Base-by-base conservation (phyloP, 2,329 filamentous ascomycete species). In the Nothopassalora personata region DNA sequence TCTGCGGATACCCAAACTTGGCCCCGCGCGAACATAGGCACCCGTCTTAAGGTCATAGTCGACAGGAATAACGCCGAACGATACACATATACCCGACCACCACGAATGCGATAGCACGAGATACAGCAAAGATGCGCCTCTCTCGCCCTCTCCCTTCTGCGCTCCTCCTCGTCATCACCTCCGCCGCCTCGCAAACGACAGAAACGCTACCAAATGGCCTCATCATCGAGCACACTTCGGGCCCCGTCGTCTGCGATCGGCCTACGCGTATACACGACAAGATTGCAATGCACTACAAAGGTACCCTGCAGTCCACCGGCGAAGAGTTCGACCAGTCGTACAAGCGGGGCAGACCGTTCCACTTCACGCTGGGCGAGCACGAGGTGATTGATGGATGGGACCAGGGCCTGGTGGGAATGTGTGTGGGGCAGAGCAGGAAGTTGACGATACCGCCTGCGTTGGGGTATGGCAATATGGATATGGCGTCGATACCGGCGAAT, bases 321-420 rank as follows among this genome's bases (percentile, higher is more conserved):
- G 80, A 83, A 61, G 80, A 94, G 73, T 97, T 97, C 72, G 93
- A 97, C 77, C 85, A 90, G 63, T 83, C 80, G 75, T 95, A 95
- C 76, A 86, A 92, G 66, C 85, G 92, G 47, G 85, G 86, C 36
- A 73, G 77, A 60, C 93, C 94, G 5, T 85, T 99, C 71, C 78
- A 73, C 62, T 97, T 99, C 78, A 85, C 80, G 63, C 79, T 99
- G 33, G 94, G 94, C 36, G 77, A 78, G 27, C 90, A 91, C 48
- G 83, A 88, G 73, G 94, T 97, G 53, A 99, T 99, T 73, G 87
- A 89, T 78, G 93, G 93, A 71, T 97, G 92, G 93, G 93, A 97
- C 69, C 77, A 95, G 72, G 93, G 93, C 53, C 82, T 97, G 43
- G 69, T 94, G 56, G 90, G 90, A 71, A 97, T 97, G 92, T 97